Evolutionary conservation across 352 stramenopile genomes (phyloP).

Genomic region (Bremia lactucae): DNA sequence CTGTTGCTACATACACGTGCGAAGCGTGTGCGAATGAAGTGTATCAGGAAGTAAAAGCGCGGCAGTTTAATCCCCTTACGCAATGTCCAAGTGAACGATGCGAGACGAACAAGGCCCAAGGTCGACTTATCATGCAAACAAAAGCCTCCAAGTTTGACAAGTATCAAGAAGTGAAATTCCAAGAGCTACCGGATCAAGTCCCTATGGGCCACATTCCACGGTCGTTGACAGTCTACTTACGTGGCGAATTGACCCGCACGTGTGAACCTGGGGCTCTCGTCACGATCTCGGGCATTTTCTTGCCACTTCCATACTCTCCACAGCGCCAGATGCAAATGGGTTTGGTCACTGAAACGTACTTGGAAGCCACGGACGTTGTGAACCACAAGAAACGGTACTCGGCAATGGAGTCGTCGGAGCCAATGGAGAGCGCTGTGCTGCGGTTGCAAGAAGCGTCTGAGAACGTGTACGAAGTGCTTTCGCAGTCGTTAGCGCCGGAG

Average conservation of each 20-base stretch:
- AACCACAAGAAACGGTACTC: conserved; percentile 98
- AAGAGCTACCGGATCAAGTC: conserved; percentile 89
- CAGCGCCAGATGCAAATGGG: conserved; percentile 95
- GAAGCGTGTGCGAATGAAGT: conserved; percentile 93
- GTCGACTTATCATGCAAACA: conserved; percentile 90
- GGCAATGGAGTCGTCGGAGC: conserved; percentile 80
- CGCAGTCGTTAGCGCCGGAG: conserved; percentile 94
- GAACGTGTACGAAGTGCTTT: conserved; percentile 90
- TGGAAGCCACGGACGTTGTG: conserved; percentile 91
- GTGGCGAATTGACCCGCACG: conserved; percentile 88
- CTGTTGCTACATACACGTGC: conserved; percentile 97
- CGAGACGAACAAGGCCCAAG: conserved; percentile 63
- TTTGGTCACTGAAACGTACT: conserved; percentile 94
- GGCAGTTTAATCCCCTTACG: conserved; percentile 91
- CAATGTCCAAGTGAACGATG: conserved; percentile 87
- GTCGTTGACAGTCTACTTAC: conserved; percentile 85
- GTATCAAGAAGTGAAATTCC: conserved; percentile 98
- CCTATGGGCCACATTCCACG: conserved; percentile 98
- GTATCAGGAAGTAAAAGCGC: conserved; percentile 91
- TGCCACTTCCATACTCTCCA: conserved; percentile 87
- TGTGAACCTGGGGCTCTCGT: conserved; percentile 93
- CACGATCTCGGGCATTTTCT: conserved; percentile 94
- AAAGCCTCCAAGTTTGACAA: conserved; percentile 98
- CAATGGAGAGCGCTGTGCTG: conserved; percentile 71
- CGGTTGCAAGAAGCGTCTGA: conserved; percentile 47